Conservation (phyloP, 305 asterid genomes). For the Fraxinus latifolia region DNA sequence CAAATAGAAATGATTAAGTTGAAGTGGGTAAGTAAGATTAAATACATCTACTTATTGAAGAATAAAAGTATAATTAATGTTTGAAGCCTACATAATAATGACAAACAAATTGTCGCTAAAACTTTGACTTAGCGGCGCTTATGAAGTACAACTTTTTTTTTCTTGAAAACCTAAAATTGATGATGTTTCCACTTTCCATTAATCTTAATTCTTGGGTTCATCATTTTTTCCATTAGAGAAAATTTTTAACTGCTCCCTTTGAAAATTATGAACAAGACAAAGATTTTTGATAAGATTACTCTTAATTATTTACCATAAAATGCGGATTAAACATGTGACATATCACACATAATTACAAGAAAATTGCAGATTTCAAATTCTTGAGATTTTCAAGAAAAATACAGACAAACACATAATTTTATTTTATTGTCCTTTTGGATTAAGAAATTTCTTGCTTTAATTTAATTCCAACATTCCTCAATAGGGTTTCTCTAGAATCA, state of each 20-base stretch:
- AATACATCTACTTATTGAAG: not conserved
- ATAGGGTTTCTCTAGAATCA: conserved; percentile 8
- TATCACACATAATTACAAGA: conserved; percentile 28
- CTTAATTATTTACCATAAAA: conserved; percentile 41
- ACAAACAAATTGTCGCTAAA: conserved; percentile 18
- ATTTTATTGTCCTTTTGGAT: conserved; percentile 25
- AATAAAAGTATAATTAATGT: not conserved
- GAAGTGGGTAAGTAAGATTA: not conserved
- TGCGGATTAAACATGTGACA: conserved; percentile 66
- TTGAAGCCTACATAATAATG: conserved; percentile 19
- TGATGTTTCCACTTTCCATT: conserved; percentile 9
- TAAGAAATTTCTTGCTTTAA: not conserved
- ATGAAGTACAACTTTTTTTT: conserved; percentile 2
- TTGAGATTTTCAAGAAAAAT: conserved; percentile 62
- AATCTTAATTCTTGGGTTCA: not conserved
- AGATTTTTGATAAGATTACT: conserved; percentile 4
- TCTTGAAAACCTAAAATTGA: not conserved
- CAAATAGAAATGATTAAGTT: not conserved
- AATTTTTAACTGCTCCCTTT: conserved; percentile 65
- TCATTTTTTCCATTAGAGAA: not conserved
- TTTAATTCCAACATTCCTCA: conserved; percentile 32
- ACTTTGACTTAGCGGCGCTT: conserved; percentile 24
- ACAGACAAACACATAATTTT: conserved; percentile 39
- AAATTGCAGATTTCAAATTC: conserved; percentile 45
- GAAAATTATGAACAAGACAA: conserved; percentile 61